Base-by-base conservation (phyloP, 2,329 filamentous ascomycete genomes). In the Thelonectria blattea region DNA sequence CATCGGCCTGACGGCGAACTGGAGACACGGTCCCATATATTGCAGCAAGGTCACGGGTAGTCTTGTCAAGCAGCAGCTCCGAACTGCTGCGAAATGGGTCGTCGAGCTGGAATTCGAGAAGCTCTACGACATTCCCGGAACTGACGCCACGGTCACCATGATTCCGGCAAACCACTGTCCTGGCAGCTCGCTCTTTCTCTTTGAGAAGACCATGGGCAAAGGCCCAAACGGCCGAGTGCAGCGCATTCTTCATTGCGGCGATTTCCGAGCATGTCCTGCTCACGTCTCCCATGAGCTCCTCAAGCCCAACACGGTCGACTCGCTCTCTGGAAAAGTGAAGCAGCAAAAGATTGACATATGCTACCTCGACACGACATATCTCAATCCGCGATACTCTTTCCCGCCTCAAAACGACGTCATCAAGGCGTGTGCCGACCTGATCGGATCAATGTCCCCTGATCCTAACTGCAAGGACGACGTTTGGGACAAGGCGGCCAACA, bases 131-230 rank as follows among this genome's bases (percentile, higher is more conserved):
- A 86, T 99, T 1, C 92, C 92, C 0, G 88, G 86, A 9, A 97
- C 93, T 0, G 85, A 90, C 56, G 93, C 93, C 6, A 85, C 84
- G 10, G 93, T 98, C 42, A 97, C 92, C 2, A 97, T 98, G 92
- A 92, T 99, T 32, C 88, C 92, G 2, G 95, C 95, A 12, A 99
- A 99, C 68, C 95, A 99, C 72, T 99, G 95, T 68, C 95, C 95
- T 0, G 95, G 95, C 0, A 97, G 93, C 70, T 96, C 94, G 0
- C 78, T 99, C 1, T 99, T 96, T 69, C 81, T 99, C 1, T 98
- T 97, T 67, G 91, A 97, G 73, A 97, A 97, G 73, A 77, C 79
- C 0, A 77, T 90, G 12, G 85, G 85, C 2, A 87, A 85, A 66
- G 85, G 88, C 1, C 76, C 81, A 14, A 86, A 80, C 45, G 77